Evolutionary conservation across 768 basidiomycete species (phyloP).

Genomic region (Xerocomus spinulosus): DNA sequence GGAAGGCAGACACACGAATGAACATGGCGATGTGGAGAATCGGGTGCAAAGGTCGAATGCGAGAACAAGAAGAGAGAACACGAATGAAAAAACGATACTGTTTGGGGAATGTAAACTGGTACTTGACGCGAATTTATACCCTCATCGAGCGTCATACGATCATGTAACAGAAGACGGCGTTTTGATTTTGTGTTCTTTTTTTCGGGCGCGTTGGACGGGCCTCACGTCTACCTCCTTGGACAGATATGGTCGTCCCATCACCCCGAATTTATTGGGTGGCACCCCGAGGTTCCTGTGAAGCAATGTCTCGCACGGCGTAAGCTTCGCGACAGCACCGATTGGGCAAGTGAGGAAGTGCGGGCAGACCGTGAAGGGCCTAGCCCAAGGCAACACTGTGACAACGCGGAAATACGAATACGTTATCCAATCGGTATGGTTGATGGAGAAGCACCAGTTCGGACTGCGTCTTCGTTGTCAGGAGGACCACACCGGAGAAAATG

Average conservation of each 20-base stretch:
- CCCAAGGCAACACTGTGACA: neutral
- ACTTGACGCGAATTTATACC: slow-evolving; percentile 11
- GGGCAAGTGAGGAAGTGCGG: slow-evolving; percentile 5
- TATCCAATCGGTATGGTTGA: slow-evolving; percentile 10
- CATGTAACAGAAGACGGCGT: slow-evolving; percentile 12
- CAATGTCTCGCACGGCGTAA: neutral
- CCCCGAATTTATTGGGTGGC: neutral
- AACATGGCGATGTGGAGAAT: slow-evolving; percentile 17
- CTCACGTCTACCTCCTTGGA: neutral
- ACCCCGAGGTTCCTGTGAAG: neutral
- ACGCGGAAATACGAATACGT: slow-evolving; percentile 17
- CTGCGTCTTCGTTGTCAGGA: slow-evolving; percentile 7
- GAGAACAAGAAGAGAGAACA: neutral
- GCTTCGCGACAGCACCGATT: slow-evolving; percentile 5
- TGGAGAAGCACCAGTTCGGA: slow-evolving; percentile 7
- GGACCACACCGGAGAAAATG: slow-evolving; percentile 5
- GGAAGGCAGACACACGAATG: slow-evolving; percentile 4
- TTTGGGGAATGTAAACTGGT: neutral
- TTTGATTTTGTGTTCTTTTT: slow-evolving; percentile 11
- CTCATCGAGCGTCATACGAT: slow-evolving; percentile 7
- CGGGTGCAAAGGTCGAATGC: too few relatives aligned
- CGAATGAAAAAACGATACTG: neutral
- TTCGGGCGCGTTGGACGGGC: slow-evolving; percentile 6
- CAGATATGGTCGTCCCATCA: slow-evolving; percentile 12
- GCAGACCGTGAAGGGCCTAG: neutral